Percentiles rank a stretch among this genome's conserved stretches.
These are phyloP conservation scores for Aspergillus ellipticus DNA, from an alignment of 495 filamentous ascomycete species.

Conservation along the genomic window DNA sequence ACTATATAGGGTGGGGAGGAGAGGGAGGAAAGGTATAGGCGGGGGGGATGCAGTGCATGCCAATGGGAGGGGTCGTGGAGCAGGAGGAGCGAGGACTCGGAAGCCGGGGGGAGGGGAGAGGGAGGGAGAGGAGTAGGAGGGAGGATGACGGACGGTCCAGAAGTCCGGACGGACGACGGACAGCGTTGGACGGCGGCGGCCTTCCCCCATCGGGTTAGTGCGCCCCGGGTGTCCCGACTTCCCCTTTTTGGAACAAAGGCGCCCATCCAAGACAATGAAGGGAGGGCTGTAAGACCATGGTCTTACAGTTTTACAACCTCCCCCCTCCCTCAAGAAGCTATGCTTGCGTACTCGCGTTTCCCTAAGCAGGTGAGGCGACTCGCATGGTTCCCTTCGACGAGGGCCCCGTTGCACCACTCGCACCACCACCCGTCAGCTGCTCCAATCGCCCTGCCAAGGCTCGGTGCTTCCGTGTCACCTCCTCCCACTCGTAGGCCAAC, in stretches of 20 bases:
- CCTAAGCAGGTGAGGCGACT: slow-evolving; percentile 8
- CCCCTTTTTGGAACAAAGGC: slow-evolving; percentile 8
- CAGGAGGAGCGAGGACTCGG: neutral
- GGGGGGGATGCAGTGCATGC: neutral
- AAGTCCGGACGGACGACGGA: slow-evolving; percentile 6
- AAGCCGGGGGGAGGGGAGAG: neutral
- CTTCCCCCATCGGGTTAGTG: slow-evolving; percentile 15
- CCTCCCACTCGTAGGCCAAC: slow-evolving; percentile 71
- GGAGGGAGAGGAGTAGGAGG: slow-evolving; percentile 8
- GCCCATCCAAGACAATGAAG: neutral
- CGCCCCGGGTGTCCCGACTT: slow-evolving; percentile 5
- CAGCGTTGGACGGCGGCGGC: slow-evolving; percentile 14
- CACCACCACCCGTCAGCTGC: slow-evolving; percentile 54
- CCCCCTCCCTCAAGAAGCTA: neutral
- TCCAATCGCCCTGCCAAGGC: slow-evolving; percentile 83
- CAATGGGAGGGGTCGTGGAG: neutral
- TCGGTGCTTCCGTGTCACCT: slow-evolving; percentile 85
- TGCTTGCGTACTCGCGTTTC: too few relatives aligned
- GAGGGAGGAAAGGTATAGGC: neutral
- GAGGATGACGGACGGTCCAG: slow-evolving; percentile 4
- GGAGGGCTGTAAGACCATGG: neutral
- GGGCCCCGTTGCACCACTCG: slow-evolving; percentile 11
- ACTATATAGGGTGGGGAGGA: neutral
- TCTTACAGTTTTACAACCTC: neutral
- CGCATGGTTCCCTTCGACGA: slow-evolving; percentile 17